Evolutionary conservation across 2,329 filamentous ascomycete species (phyloP).

Genomic region (Aspergillus sp.): DNA sequence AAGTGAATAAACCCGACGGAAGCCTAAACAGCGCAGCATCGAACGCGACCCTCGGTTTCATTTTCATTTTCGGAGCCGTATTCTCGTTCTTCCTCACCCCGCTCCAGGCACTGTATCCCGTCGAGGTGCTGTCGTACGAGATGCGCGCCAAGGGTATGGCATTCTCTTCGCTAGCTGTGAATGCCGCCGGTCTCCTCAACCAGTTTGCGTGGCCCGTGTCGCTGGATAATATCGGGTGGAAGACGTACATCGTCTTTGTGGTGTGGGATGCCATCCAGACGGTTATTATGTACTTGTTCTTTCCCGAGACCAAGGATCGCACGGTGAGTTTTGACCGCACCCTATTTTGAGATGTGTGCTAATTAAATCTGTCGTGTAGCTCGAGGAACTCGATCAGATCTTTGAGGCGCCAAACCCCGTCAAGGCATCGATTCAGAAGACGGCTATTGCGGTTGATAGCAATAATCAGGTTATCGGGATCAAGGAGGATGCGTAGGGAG

Average conservation of each 20-base stretch:
- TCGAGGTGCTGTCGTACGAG: background rate
- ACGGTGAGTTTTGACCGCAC: slow-evolving; percentile 20
- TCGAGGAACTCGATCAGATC: slow-evolving; percentile 60
- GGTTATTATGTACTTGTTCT: slow-evolving; percentile 50
- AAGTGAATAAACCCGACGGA: background rate
- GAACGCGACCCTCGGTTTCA: background rate
- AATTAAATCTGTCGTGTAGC: slow-evolving; percentile 16
- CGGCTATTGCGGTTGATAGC: background rate
- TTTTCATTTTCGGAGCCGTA: background rate
- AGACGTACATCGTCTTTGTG: slow-evolving; percentile 58
- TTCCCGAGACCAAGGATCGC: slow-evolving; percentile 51
- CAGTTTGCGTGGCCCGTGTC: slow-evolving; percentile 52
- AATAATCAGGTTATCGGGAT: background rate
- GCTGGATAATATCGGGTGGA: slow-evolving; percentile 53
- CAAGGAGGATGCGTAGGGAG: background rate
- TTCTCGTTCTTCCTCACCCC: background rate
- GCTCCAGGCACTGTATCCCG: slow-evolving; percentile 1
- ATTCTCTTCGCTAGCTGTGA: slow-evolving; percentile 52
- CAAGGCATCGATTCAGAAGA: background rate
- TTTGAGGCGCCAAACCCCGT: slow-evolving; percentile 33
- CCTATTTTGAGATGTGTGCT: background rate
- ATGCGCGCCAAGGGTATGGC: slow-evolving; percentile 45
- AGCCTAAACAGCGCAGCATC: background rate
- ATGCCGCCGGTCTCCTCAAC: slow-evolving; percentile 52
- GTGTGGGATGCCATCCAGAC: slow-evolving; percentile 36